Evolutionary conservation across 176 grass and related monocot genomes (phyloP).

Genomic region (Musa troglodytarum): DNA sequence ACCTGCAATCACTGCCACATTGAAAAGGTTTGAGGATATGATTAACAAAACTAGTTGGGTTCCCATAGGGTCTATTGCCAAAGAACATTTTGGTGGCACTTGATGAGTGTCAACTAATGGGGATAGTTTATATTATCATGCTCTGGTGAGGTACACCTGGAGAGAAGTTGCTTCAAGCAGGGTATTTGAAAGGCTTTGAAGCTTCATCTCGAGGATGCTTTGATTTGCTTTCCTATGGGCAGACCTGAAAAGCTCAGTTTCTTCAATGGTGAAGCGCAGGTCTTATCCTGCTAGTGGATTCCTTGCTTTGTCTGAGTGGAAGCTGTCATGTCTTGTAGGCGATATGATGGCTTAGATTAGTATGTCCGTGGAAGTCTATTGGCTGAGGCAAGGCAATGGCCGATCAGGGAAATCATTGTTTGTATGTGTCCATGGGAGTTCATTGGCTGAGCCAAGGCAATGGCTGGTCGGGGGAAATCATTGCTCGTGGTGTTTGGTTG

Average conservation of each 20-base stretch:
- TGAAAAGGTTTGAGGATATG: background rate
- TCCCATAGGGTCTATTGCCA: background rate
- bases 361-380: background rate
- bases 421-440: too few species aligned
- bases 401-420: constrained; percentile 5
- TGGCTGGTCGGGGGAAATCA: background rate
- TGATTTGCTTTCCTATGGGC: background rate
- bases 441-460: background rate
- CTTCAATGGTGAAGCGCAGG: background rate
- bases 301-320: background rate
- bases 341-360: background rate
- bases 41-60: background rate
- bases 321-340: background rate
- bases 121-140: background rate
- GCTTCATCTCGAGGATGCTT: background rate
- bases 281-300: background rate
- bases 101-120: background rate
- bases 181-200: background rate
- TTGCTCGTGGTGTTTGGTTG: background rate
- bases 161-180: background rate
- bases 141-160: background rate
- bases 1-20: background rate
- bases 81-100: background rate
- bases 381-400: background rate
- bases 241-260: background rate